phyloP scores from a whole-genome alignment of 805 yeast species.

The Metschnikowia noctiluminum region DNA sequence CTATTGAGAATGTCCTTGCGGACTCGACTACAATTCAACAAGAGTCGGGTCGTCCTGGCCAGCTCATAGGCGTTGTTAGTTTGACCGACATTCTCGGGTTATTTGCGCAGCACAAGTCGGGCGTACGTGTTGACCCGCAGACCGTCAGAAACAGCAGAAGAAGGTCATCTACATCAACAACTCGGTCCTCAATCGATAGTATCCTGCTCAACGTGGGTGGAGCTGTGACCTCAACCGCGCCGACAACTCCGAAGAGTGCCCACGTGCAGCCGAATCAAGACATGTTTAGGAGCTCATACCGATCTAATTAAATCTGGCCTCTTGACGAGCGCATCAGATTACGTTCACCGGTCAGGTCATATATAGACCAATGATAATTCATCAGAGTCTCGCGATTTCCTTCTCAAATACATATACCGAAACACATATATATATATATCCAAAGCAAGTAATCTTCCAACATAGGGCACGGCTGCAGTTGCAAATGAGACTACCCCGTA shows the following conservation, averaged over 20 bases:
- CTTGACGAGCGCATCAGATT: background rate
- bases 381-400: too few species aligned
- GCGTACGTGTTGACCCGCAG: constrained; percentile 76
- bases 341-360: too few species aligned
- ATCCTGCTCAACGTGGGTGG: constrained; percentile 4
- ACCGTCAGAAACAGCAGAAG: constrained; percentile 88
- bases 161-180: constrained; percentile 45
- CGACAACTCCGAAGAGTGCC: constrained; percentile 11
- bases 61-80: constrained; percentile 85
- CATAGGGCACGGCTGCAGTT: too few species aligned
- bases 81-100: constrained; percentile 84
- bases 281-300: constrained; percentile 18
- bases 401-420: background rate
- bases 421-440: too few species aligned
- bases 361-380: too few species aligned
- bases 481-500: too few species aligned
- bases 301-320: background rate
- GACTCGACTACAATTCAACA: constrained; percentile 11
- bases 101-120: constrained; percentile 66
- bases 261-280: constrained; percentile 16
- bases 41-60: constrained; percentile 60
- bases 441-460: too few species aligned
- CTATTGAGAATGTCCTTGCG: constrained; percentile 15
- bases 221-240: constrained; percentile 3
- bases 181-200: constrained; percentile 19